Evolutionary conservation across 2,329 filamentous ascomycete species (phyloP), one percentile per base, ranked within the genome.

Genomic region (Monilinia laxa): DNA sequence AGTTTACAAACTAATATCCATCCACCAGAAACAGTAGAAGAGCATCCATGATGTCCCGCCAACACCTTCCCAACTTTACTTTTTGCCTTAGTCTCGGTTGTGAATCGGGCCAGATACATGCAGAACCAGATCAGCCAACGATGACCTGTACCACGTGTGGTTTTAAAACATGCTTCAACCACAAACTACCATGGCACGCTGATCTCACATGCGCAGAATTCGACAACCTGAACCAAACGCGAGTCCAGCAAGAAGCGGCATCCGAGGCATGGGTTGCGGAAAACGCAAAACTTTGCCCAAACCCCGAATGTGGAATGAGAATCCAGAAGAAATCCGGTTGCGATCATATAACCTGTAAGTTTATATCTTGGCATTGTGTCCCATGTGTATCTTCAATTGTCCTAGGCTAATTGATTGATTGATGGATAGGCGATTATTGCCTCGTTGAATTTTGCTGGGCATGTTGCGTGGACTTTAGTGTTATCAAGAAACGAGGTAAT

Each of bases 161-260:
- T 10, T 64, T 64, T 16, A 57, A 57, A 20, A 64, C 62, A 47
- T 64, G 53, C 42, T 51, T 40, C 11, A 40, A 9, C 14, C 53
- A 64, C 42, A 58, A 64, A 25, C 42, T 64, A 6, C 62, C 62
- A 58, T 58, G 52, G 53, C 62, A 64, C 31, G 28, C 49, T 23
- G n/a, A 49, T 51, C 28, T 64, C 2, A 38, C 62, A 35, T 64
- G 62, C 16, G 20, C 28, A 12, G 52, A 58, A 49, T 64, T 64
- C 4, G 62, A 57, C 12, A 4, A 25, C 5, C 6, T 9, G 1
- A 64, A 58, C 20, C 53, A 23, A 28, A 25, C 4, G 7, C 28
- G 52, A 16, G 38, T 64, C 10, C 31, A 23, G 11, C 25, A 57
- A 23, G 62, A 64, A 35, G 62, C 62, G n/a, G 23, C 20, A 5